Evolutionary conservation across 352 stramenopile genomes (phyloP), one percentile per base, ranked within the genome.

Genomic region (Blastocystis sp.): DNA sequence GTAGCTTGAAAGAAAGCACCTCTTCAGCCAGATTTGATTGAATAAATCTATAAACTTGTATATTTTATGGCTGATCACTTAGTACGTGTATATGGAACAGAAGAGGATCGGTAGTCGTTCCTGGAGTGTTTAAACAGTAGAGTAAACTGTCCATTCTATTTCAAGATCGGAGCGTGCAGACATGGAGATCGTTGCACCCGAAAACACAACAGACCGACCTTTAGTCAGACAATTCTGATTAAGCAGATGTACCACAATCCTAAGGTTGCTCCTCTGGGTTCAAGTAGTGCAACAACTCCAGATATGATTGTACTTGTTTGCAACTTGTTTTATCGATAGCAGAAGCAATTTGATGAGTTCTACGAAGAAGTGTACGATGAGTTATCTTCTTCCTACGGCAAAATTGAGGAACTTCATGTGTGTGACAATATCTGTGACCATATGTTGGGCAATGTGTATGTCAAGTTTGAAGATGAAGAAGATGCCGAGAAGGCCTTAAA

Each of bases 121-220:
- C 35, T 54, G 30, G 42, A 7, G 60, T 79, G 9, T 59, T 89
- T n/a, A 27, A 76, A 22, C 64, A 42, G 37, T 89, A 90, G 89
- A 66, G 95, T 99, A 60, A 99, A 99, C 92, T 99, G 97, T 92
- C 96, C 97, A 64, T 99, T 99, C 92, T 99, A 99, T 92, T 98
- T 98, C 92, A 99, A 99, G 93, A 99, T 99, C 66, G 97, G 97
- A 44, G 97, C 97, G 33, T 99, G 97, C 90, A 94, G 97, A n/a
- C 97, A 99, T 90, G 97, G 96, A 19, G 97, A 99, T 90, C 94
- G 96, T 19, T 99, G 97, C 92, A 98, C 95, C 66, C 94, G 97
- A 54, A 92, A 98, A 89, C 97, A 99, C 91, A 98, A 99, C 93
- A 97, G 97, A 90, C 97, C 97, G 2, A 95, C 97, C 33, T 99